Base-by-base conservation (phyloP, 2,329 filamentous ascomycete species). In the Penicillium brevicompactum region DNA sequence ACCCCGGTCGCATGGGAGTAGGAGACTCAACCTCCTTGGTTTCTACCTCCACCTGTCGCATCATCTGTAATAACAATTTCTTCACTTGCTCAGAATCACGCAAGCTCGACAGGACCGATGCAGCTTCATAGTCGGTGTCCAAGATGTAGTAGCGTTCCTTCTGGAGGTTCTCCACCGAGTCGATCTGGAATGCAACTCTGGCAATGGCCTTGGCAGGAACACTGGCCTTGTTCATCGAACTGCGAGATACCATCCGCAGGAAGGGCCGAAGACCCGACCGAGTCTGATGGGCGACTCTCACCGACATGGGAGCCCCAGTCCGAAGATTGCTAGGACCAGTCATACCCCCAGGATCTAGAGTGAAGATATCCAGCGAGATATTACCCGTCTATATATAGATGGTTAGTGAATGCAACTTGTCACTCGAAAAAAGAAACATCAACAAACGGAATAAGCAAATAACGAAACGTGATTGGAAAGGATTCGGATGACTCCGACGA, bases 321-420 rank as follows among this genome's bases (percentile, higher is more conserved):
- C 63, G 60, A 27, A 67, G 51, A 30, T 66, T 64, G 22, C 59
- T 67, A 8, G 66, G 58, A 14, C 69, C 68, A 11, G 61, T 55
- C 52, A 73, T 63, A 5, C 58, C 64, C 18, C 71, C 71, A 5
- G 70, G 72, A 52, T 74, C 70, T 46, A 74, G 59, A 1, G 69
- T 73, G 60, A 67, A 73, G 50, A 74, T 67, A 51, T 73, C 69
- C n/a, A 74, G 64, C 9, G 68, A 59, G 37, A 74, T 73, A 53
- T 68, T 70, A 2, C 60, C 69, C 13, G 66, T 63, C 71, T 74
- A 61, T 31, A 51, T 24, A 27, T 42, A 44, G 57, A 58, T 30
- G 32, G 54, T 58, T 53, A 57, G 49, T 24, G 31, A 34, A 34
- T 27, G 24, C 8, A 27, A 27, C 24, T 27, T 27, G 18, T 18